A percentile compares a stretch with the other conserved stretches of the same genome.
These are phyloP conservation scores for Tubosaeta sp. DNA, from an alignment of 768 basidiomycete species.

Conservation along the genomic window DNA sequence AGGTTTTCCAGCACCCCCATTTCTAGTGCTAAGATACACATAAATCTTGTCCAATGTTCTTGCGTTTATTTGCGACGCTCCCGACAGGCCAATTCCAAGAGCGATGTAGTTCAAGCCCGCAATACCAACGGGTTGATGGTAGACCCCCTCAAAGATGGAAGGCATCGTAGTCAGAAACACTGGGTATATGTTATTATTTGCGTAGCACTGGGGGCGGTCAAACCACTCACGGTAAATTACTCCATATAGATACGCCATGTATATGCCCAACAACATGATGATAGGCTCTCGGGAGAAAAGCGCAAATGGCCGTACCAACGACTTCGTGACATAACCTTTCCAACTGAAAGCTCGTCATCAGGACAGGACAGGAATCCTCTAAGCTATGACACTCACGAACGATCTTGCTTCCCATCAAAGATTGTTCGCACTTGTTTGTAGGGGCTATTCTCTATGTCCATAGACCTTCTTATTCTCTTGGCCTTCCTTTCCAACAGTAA, in stretches of 20 bases:
- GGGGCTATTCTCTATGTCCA: constrained; percentile 46
- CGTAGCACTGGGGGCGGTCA: not conserved
- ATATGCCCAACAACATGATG: constrained; percentile 60
- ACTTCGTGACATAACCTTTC: constrained; percentile 45
- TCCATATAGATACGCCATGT: constrained; percentile 70
- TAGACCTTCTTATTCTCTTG: constrained; percentile 35
- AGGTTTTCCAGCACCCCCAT: constrained; percentile 51
- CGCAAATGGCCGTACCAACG: constrained; percentile 64
- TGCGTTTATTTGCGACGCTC: constrained; percentile 52
- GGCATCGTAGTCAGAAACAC: constrained; percentile 69
- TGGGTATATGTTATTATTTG: constrained; percentile 22
- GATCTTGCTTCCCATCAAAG: constrained; percentile 37
- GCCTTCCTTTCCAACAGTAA: constrained; percentile 50
- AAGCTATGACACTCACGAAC: constrained; percentile 38
- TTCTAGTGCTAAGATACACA: constrained; percentile 44
- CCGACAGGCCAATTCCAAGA: constrained; percentile 57
- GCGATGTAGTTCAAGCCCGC: constrained; percentile 69
- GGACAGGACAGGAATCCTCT: not conserved
- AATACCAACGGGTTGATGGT: constrained; percentile 53
- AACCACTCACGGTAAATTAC: constrained; percentile 47
- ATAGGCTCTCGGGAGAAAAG: constrained; percentile 61
- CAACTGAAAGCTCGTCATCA: constrained; percentile 35
- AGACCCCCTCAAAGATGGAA: constrained; percentile 49
- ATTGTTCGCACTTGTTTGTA: constrained; percentile 42
- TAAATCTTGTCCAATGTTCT: constrained; percentile 54